Conservation (phyloP, 192 early-diverging fungal species). For the Gryganskiella cystojenkinii region DNA sequence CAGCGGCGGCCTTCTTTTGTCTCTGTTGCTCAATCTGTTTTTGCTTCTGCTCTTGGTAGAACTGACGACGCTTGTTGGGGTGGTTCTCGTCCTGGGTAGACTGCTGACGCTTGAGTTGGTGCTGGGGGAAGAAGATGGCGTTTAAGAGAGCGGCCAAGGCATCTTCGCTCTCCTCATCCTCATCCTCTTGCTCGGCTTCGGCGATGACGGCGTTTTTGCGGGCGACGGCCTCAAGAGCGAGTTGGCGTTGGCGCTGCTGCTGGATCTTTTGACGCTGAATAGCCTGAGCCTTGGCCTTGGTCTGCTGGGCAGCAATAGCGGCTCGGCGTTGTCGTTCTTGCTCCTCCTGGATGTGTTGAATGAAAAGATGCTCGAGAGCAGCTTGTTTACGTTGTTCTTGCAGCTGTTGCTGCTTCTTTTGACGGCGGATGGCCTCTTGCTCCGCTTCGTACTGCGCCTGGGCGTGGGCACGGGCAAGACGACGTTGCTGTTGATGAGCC, state of each 20-base stretch:
- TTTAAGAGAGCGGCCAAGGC: slow-evolving; percentile 20
- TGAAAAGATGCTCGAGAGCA: slow-evolving; percentile 7
- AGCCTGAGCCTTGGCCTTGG: background rate
- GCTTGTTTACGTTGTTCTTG: slow-evolving; percentile 2
- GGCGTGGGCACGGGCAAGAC: background rate
- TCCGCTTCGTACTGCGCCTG: no score
- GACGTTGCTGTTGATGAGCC: background rate
- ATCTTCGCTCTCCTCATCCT: slow-evolving; percentile 5
- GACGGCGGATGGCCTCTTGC: no score
- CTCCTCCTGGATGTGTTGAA: slow-evolving; percentile 31
- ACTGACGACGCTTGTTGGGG: slow-evolving; percentile 33
- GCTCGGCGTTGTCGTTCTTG: slow-evolving; percentile 7
- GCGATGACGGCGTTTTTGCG: background rate
- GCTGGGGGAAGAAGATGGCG: slow-evolving; percentile 42
- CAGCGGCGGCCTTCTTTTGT: background rate
- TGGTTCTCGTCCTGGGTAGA: slow-evolving; percentile 13
- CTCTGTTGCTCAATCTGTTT: slow-evolving; percentile 8
- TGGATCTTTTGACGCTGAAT: slow-evolving; percentile 3
- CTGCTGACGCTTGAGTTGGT: slow-evolving; percentile 42
- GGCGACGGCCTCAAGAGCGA: slow-evolving; percentile 13
- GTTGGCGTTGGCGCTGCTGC: slow-evolving; percentile 20
- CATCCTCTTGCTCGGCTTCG: background rate
- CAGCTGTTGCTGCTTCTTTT: background rate
- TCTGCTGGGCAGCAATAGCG: background rate
- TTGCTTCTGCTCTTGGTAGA: slow-evolving; percentile 6